Percentiles rank a stretch among this genome's conserved stretches.
These are phyloP conservation scores for Diaporthe batatas DNA, from an alignment of 2,329 filamentous ascomycete genomes.

Conservation along the genomic window DNA sequence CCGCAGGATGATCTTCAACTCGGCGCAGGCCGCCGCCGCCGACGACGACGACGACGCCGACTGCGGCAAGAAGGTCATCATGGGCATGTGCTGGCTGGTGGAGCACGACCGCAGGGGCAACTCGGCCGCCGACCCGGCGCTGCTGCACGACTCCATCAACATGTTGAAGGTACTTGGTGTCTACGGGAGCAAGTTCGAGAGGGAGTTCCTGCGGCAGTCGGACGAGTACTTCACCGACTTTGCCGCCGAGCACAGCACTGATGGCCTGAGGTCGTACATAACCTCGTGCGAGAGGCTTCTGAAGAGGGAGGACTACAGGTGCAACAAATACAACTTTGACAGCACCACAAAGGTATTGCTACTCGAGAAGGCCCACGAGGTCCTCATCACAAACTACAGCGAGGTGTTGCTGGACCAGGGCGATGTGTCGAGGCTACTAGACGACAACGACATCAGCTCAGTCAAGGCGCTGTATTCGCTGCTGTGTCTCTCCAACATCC, in stretches of 20 bases:
- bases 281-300: conserved; percentile 77
- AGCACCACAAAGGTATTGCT: conserved; percentile 84
- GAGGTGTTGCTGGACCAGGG: conserved; percentile 74
- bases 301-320: conserved; percentile 78
- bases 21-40: conserved; percentile 38
- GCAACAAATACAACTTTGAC: conserved; percentile 85
- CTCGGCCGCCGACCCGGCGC: conserved; percentile 67
- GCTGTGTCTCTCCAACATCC: conserved; percentile 78
- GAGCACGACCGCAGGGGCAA: conserved; percentile 75
- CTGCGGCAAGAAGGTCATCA: conserved; percentile 52
- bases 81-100: conserved; percentile 82
- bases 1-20: conserved; percentile 67
- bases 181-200: conserved; percentile 85
- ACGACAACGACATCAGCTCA: conserved; percentile 76
- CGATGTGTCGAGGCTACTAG: conserved; percentile 80
- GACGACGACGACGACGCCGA: conserved; percentile 37
- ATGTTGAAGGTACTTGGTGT: conserved; percentile 89
- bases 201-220: conserved; percentile 77
- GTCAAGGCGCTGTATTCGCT: conserved; percentile 84
- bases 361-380: conserved; percentile 78
- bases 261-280: conserved; percentile 81
- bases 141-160: conserved; percentile 81
- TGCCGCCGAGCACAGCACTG: conserved; percentile 74
- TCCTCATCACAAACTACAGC: conserved; percentile 78
- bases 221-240: conserved; percentile 77